Percentiles rank a stretch among this genome's conserved stretches.
Conservation (phyloP, 768 basidiomycete species). For the Pleurotus platypus region DNA sequence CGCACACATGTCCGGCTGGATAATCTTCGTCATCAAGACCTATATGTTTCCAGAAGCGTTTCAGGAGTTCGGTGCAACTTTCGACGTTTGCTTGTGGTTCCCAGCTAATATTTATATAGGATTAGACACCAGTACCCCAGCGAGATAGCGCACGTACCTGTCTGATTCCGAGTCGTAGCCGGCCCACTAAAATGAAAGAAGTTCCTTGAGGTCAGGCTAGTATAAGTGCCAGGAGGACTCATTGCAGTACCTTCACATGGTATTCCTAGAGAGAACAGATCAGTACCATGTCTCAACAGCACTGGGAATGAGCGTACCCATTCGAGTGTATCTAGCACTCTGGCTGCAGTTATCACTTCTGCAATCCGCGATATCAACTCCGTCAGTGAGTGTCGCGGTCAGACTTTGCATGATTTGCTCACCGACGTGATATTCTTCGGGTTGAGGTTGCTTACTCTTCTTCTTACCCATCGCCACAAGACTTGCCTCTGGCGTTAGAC, state of each 20-base stretch:
- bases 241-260: slow-evolving; percentile 51
- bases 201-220: background rate
- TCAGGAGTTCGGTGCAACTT: slow-evolving; percentile 53
- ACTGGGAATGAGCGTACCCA: slow-evolving; percentile 42
- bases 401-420: slow-evolving; percentile 12
- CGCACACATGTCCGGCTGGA: slow-evolving; percentile 35
- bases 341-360: slow-evolving; percentile 64
- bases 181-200: slow-evolving; percentile 50
- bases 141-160: slow-evolving; percentile 34
- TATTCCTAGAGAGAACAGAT: slow-evolving; percentile 46
- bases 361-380: slow-evolving; percentile 3
- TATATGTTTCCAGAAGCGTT: slow-evolving; percentile 63
- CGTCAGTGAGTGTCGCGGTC: slow-evolving; percentile 1
- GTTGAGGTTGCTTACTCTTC: slow-evolving; percentile 13
- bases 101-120: slow-evolving; percentile 47
- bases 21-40: slow-evolving; percentile 59
- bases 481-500: too few relatives aligned
- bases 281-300: background rate
- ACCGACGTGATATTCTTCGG: slow-evolving; percentile 48
- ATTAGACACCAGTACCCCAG: background rate
- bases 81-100: slow-evolving; percentile 60
- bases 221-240: background rate
- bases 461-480: slow-evolving; percentile 6
- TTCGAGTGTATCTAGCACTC: slow-evolving; percentile 42
- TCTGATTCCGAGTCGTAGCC: slow-evolving; percentile 55